Base-by-base conservation (phyloP, 441 rosid genomes). In the Adansonia rubrostipa region DNA sequence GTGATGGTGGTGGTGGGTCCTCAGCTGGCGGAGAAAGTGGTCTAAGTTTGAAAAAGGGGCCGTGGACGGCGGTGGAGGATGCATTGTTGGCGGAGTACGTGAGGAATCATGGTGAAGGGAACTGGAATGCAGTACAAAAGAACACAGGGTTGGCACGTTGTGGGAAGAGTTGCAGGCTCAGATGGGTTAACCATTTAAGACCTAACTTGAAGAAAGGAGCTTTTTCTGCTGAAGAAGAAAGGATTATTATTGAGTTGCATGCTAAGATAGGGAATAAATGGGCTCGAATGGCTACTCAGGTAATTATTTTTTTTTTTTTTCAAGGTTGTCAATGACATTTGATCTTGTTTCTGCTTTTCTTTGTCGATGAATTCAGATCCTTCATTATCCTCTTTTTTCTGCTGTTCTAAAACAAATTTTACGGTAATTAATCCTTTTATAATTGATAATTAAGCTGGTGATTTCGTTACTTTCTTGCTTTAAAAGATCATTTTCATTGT, bases 231-330 rank as follows among this genome's bases (percentile, higher is more conserved):
- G 89, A 92, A 9, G 98, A 95, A 78, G 98, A 95, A 79, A 85
- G 88, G 76, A 86, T 88, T 66, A 92, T 95, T 65, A 85, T 91
- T 56, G 92, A 93, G 76, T 86, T 93, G 40, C 99, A 95, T 77
- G 90, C 97, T 45, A 90, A 87, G 74, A 87, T 87, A 11, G 99
- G 98, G 66, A 95, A 95, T 78, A 95, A 93, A 85, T 95, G 98
- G 99, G 99, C 99, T 76, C 96, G 98, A 71, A 95, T 95, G 98
- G 98, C 99, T 9, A 83, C 88, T 79, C 90, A 89, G 97, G 97
- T 92, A 78, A 20, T 15, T 1, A 8, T n/a, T 1, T 10, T 22
- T 22, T 17, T 33, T 63, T 0, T 62, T 20, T 14, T 20, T 7
- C 1, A 5, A 7, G 47, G 47, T 44, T 44, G 47, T 44, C 8